phyloP scores from a whole-genome alignment of 1,139 yeast genomes.

The Kodamaea plutei region DNA sequence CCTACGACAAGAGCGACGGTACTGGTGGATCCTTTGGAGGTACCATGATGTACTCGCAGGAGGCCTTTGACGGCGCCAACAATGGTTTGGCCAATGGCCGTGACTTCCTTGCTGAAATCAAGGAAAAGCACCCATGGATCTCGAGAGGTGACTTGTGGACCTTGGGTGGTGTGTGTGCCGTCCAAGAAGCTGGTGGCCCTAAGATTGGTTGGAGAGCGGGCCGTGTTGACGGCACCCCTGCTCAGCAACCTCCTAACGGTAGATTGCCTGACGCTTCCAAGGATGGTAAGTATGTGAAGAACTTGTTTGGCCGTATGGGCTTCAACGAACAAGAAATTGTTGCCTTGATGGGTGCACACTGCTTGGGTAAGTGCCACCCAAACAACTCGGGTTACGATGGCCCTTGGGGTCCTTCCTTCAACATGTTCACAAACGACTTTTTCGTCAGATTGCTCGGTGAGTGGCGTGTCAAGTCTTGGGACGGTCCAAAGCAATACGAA shows the following conservation, averaged over 20 bases:
- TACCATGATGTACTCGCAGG: conserved; percentile 71
- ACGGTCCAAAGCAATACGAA: conserved; percentile 72
- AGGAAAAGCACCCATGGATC: conserved; percentile 65
- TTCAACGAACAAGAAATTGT: conserved; percentile 82
- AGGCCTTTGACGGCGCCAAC: conserved; percentile 67
- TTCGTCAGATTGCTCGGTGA: conserved; percentile 67
- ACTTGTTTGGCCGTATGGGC: conserved; percentile 62
- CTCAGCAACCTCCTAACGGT: conserved; percentile 58
- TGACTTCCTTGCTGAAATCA: conserved; percentile 60
- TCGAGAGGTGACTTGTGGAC: conserved; percentile 89
- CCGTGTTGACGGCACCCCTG: conserved; percentile 50
- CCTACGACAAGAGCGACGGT: conserved; percentile 53
- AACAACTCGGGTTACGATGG: conserved; percentile 76
- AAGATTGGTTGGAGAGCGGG: conserved; percentile 87
- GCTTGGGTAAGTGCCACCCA: conserved; percentile 74
- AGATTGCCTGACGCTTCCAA: conserved; percentile 77
- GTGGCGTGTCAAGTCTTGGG: conserved; percentile 78
- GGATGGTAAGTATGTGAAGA: conserved; percentile 67
- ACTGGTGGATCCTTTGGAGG: conserved; percentile 84
- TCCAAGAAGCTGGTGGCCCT: conserved; percentile 88
- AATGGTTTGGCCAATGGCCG: conserved; percentile 68
- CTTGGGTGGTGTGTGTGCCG: conserved; percentile 77
- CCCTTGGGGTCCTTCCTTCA: conserved; percentile 93
- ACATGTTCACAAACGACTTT: conserved; percentile 79
- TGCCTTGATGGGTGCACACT: conserved; percentile 85